Evolutionary conservation across 768 basidiomycete genomes (phyloP), one percentile per base, ranked within the genome.

Genomic region (Psilocybe azurescens): DNA sequence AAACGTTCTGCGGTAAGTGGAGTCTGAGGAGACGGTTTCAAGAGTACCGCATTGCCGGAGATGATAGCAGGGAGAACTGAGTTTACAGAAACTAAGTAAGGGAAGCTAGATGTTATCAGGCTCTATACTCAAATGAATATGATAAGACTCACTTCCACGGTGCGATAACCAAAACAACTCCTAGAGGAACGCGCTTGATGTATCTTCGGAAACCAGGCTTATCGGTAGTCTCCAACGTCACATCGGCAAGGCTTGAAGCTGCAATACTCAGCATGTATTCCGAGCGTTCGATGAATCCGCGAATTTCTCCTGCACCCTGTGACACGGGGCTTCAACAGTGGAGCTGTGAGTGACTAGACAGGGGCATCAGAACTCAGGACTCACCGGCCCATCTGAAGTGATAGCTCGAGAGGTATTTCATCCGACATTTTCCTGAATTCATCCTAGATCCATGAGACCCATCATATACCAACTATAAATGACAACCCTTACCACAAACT

Each of bases 11-110:
- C 95, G 0, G 89, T 87, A 49, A 94, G 79, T 4, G 97, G 97
- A 0, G 96, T 98, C 72, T 99, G 97, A 0, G 97, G 97, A 1
- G 95, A 97, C 0, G 97, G 97, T 74, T 99, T 99, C 71, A 99
- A 79, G 49, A 99, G 73, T 10, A 98, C 92, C 0, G 93, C 77
- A 73, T 99, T 99, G 32, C 97, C 93, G 5, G 96, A 88, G 30
- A 99, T 79, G 65, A 99, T 79, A 0, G 95, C 93, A 1, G 97
- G 97, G 24, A 99, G 83, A 54, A 99, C 87, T 3, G 93, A 89
- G 75, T 99, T 99, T 74, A 98, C 84, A 39, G 93, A 87, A 38
- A 89, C 89, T 33, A 99, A 87, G 77, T 95, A 95, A 0, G 95
- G 95, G 75, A 85, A 97, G 73, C 93, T 96, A 70, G 8, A 59